phyloP scores from a whole-genome alignment of 169 alveolate genomes.

The Cryptosporidium viatorum region DNA sequence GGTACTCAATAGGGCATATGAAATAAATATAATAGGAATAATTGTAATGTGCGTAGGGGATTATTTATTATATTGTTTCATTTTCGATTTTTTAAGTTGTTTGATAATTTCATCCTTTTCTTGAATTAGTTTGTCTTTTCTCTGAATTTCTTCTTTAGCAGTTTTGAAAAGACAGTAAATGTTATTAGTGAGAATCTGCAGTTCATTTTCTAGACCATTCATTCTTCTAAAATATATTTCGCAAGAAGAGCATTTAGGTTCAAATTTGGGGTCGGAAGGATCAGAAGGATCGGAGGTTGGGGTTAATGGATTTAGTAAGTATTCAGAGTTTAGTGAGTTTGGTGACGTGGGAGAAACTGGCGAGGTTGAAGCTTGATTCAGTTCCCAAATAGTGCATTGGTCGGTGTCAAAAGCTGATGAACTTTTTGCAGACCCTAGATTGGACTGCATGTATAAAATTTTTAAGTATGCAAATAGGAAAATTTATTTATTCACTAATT shows the following conservation, averaged over 20 bases:
- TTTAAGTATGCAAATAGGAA: not conserved
- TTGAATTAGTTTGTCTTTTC: constrained; percentile 51
- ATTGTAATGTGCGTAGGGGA: not conserved
- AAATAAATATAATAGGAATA: no score
- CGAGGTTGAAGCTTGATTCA: not conserved
- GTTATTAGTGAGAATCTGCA: constrained; percentile 59
- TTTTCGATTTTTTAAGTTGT: constrained; percentile 1
- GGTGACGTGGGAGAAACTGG: not conserved
- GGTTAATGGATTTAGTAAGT: not conserved
- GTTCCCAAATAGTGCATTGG: not conserved
- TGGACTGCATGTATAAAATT: not conserved
- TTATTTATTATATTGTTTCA: not conserved
- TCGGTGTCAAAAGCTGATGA: not conserved
- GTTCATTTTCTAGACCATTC: constrained; percentile 52
- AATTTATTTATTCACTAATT: not conserved
- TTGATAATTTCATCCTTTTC: constrained; percentile 35
- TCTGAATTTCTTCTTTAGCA: constrained; percentile 66
- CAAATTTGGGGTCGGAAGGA: not conserved
- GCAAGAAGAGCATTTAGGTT: constrained; percentile 25
- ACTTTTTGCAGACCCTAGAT: not conserved
- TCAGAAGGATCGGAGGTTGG: not conserved
- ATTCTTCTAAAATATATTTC: constrained; percentile 38
- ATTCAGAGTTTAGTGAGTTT: not conserved
- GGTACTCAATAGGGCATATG: no score
- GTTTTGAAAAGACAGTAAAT: constrained; percentile 52